Base-by-base conservation (phyloP, 768 basidiomycete species). In the Mycena albidolilacea region DNA sequence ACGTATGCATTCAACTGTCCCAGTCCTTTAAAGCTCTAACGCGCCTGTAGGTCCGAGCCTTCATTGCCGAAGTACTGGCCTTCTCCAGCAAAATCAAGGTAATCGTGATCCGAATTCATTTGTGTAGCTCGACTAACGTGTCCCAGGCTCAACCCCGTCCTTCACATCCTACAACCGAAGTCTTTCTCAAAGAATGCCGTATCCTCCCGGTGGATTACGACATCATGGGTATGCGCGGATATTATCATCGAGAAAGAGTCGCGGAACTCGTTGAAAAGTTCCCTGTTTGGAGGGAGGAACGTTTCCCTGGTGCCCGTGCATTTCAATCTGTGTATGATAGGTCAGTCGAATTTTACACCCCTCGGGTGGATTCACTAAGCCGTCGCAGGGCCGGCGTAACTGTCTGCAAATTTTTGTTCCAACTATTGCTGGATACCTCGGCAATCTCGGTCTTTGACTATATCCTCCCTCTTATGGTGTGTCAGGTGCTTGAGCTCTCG, bases 241-340 rank as follows among this genome's bases (percentile, higher is more conserved):
- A 81, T 15, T 93, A 90, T 75, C 92, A 94, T 78, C 82, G 84
- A 72, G 83, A 81, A 17, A 87, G 92, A 57, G 86, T 96, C 7
- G 76, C 85, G 11, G 87, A 90, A 63, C 87, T 95, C 6, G 90
- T 93, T 2, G 81, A 87, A 23, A 86, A 85, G 30, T 92, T 97
- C 79, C 88, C 89, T 54, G 79, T 85, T 21, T 95, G 94, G 95
- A 87, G 93, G 41, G 85, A 86, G 48, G 88, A 93, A 71, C 89
- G 95, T 41, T 80, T 91, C 6, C 90, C 94, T 21, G 95, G 95
- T 5, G 89, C 90, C 35, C 89, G 92, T 43, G 95, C 95, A 5
- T 92, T 95, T 77, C 92, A 95, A 77, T 96, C 95, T 0, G 91
- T 88, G n/a, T 96, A 96, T 76, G 95, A 97, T 78, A 89, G 92